Conservation (phyloP, 371 early-diverging fungal species). For the Lichtheimia ramosa region DNA sequence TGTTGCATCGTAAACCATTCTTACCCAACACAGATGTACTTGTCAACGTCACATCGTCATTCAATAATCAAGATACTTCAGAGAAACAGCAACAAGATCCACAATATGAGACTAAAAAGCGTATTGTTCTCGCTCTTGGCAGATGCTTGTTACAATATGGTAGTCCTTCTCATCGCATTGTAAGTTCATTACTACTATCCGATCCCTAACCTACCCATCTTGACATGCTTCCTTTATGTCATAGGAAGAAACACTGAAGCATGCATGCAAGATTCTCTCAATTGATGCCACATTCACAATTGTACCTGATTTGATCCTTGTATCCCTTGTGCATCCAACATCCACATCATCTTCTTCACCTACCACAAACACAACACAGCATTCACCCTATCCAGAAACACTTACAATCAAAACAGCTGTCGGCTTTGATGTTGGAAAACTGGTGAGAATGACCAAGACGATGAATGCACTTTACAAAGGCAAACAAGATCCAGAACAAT, state of each 20-base stretch:
- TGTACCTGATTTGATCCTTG: conserved; percentile 39
- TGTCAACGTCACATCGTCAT: not conserved
- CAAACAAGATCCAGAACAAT: conserved; percentile 9
- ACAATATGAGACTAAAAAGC: conserved; percentile 5
- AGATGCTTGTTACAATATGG: conserved; percentile 39
- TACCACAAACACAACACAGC: not conserved
- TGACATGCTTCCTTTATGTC: not conserved
- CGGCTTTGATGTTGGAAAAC: conserved; percentile 38
- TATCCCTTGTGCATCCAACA: conserved; percentile 14
- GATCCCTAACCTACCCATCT: not conserved
- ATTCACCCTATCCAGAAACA: conserved; percentile 17
- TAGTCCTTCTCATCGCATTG: conserved; percentile 46
- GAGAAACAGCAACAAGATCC: not conserved
- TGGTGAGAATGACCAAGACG: conserved; percentile 31
- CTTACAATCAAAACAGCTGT: conserved; percentile 41
- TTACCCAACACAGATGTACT: conserved; percentile 1
- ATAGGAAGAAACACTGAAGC: conserved; percentile 40
- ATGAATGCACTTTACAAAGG: conserved; percentile 37
- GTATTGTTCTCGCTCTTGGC: conserved; percentile 19
- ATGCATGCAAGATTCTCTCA: conserved; percentile 25
- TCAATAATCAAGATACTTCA: not conserved
- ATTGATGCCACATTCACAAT: conserved; percentile 40
- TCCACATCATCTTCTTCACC: not conserved
- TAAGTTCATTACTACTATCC: conserved; percentile 13
- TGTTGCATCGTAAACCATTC: not conserved